Evolutionary conservation across 441 rosid species (phyloP).

Genomic region (Bocquillonia castaneifolia): DNA sequence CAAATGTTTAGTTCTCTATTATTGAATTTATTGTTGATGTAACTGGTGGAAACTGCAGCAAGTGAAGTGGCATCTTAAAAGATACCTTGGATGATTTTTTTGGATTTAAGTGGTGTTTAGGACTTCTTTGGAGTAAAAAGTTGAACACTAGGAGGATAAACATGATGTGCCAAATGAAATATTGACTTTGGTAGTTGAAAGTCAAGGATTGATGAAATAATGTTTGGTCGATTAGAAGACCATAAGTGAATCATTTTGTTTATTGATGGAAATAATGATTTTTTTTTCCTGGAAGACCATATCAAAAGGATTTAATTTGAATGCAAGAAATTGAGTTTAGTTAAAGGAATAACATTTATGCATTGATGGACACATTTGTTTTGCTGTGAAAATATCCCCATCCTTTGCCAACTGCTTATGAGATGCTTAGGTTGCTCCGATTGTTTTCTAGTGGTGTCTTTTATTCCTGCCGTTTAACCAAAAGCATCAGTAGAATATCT

Average conservation of each 20-base stretch:
- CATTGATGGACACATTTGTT: background rate
- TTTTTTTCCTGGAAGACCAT: background rate
- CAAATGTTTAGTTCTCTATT: background rate
- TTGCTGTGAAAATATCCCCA: background rate
- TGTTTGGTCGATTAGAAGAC: background rate
- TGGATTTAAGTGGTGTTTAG: background rate
- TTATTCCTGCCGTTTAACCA: conserved; percentile 5
- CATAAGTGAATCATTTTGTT: background rate
- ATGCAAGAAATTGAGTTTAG: background rate
- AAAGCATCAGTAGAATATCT: background rate
- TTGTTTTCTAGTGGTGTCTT: background rate
- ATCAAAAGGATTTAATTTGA: background rate
- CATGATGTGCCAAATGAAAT: background rate
- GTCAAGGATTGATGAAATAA: no score
- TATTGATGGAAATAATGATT: background rate
- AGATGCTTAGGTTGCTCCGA: background rate
- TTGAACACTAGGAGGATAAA: background rate
- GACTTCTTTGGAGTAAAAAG: background rate
- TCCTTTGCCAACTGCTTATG: conserved; percentile 5
- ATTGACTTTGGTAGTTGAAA: background rate
- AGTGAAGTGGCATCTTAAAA: background rate
- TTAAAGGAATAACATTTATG: background rate
- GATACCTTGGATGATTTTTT: background rate
- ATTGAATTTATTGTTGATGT: background rate
- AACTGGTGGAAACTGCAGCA: background rate